A percentile compares a stretch with the other conserved stretches of the same genome.
Evolutionary conservation across 2,329 filamentous ascomycete genomes (phyloP).

Genomic region (Fusarium temperatum): DNA sequence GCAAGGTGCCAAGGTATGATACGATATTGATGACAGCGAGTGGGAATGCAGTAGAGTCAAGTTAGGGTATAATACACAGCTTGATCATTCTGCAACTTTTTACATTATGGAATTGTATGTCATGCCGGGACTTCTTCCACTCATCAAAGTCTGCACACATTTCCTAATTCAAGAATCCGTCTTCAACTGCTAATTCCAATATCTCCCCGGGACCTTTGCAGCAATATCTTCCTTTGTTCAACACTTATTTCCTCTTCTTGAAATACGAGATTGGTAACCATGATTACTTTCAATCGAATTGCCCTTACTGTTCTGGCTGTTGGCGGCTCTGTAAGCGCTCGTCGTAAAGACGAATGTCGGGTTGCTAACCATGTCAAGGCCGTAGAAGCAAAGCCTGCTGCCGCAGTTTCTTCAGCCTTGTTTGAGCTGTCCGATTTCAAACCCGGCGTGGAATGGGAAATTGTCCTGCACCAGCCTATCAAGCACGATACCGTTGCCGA

Average conservation of each 20-base stretch:
- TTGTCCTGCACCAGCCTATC: slow-evolving; percentile 45
- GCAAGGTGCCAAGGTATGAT: not conserved
- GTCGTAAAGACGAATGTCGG: slow-evolving; percentile 11
- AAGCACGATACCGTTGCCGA: slow-evolving; percentile 37
- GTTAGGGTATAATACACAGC: not conserved
- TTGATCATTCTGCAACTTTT: not conserved
- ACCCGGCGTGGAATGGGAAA: slow-evolving; percentile 45
- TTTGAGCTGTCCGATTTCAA: slow-evolving; percentile 33
- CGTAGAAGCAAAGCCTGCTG: not conserved
- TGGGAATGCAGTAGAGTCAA: not conserved
- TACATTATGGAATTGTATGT: not conserved
- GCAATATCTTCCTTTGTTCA: not conserved
- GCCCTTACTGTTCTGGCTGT: slow-evolving; percentile 27
- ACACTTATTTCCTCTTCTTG: not conserved
- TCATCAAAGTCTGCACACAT: not conserved
- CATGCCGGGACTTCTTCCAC: not conserved
- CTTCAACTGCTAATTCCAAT: not conserved
- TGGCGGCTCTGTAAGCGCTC: slow-evolving; percentile 21
- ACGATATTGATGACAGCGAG: not conserved
- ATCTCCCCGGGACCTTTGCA: not conserved
- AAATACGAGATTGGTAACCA: not conserved
- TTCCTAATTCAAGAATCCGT: not conserved
- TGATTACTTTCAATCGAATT: slow-evolving; percentile 29
- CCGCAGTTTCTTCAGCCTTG: not conserved
- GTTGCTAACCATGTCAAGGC: slow-evolving; percentile 1